Evolutionary conservation across 1,284 basidiomycete species (phyloP).

Genomic region (Rhodotorula sp.): DNA sequence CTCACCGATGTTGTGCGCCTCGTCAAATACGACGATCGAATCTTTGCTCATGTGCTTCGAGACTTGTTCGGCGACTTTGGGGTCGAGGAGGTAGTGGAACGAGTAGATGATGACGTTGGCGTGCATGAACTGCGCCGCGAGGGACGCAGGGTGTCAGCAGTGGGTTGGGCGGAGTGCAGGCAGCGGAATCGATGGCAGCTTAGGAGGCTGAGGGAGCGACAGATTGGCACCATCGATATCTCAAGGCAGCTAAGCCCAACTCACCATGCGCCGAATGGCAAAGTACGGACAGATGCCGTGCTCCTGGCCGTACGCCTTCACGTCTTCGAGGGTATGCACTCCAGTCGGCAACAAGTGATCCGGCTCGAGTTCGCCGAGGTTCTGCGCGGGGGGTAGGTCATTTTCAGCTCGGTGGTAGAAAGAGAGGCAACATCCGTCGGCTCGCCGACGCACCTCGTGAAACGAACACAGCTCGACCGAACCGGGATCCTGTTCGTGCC

Average conservation of each 20-base stretch:
- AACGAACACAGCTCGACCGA: slow-evolving; percentile 90
- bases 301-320: slow-evolving; percentile 82
- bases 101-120: slow-evolving; percentile 97
- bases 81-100: slow-evolving; percentile 97
- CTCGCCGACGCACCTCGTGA: slow-evolving; percentile 70
- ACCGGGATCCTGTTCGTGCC: slow-evolving; percentile 4
- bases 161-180: too few species aligned
- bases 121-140: slow-evolving; percentile 72
- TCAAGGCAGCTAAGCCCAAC: slow-evolving; percentile 32
- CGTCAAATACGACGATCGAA: slow-evolving; percentile 97
- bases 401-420: not conserved
- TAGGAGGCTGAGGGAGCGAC: too few species aligned
- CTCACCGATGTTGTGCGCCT: slow-evolving; percentile 98
- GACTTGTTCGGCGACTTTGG: slow-evolving; percentile 98
- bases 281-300: slow-evolving; percentile 94
- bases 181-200: too few species aligned
- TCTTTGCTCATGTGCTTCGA: slow-evolving; percentile 97
- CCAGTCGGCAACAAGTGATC: slow-evolving; percentile 82
- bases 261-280: slow-evolving; percentile 89
- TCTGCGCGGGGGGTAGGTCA: slow-evolving; percentile 52
- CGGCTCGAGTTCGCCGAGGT: slow-evolving; percentile 73
- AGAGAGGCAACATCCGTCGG: too few species aligned
- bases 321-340: slow-evolving; percentile 91
- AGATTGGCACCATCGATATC: too few species aligned
- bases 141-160: too few species aligned